phyloP scores from a whole-genome alignment of 163 green algal species.

The Volvox carteri region DNA sequence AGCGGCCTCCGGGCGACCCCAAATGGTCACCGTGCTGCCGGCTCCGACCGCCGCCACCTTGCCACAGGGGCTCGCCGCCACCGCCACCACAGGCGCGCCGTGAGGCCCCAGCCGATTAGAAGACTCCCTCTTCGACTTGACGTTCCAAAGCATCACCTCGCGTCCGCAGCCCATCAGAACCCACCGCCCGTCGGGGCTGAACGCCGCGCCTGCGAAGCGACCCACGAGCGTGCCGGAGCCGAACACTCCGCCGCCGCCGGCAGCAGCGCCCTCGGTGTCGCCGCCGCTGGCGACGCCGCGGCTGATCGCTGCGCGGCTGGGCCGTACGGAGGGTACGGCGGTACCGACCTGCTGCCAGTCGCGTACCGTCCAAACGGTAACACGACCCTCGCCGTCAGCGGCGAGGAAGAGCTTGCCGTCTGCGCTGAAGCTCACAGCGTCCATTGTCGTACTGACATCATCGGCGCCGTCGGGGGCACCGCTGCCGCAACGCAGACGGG shows the following conservation, averaged over 20 bases:
- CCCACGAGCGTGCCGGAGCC: constrained; percentile 4
- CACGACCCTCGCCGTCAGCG: neutral
- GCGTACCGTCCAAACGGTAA: neutral
- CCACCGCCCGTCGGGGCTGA: constrained; percentile 7
- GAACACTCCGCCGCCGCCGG: neutral
- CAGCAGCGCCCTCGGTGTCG: neutral
- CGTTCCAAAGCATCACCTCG: constrained; percentile 44
- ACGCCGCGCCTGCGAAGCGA: neutral
- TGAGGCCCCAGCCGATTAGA: constrained; percentile 9
- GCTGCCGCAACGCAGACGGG: constrained; percentile 9
- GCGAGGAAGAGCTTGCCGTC: constrained; percentile 13
- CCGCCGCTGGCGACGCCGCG: neutral
- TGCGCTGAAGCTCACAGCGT: constrained; percentile 18
- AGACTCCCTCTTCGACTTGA: neutral
- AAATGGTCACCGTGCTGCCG: neutral
- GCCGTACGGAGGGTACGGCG: neutral
- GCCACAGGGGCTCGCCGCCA: constrained; percentile 4
- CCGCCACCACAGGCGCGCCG: neutral
- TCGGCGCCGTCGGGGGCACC: neutral
- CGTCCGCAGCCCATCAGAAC: constrained; percentile 21
- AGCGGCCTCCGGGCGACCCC: neutral
- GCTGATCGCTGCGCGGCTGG: neutral
- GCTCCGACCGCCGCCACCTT: constrained; percentile 10
- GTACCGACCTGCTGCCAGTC: constrained; percentile 12
- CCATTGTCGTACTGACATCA: neutral